Evolutionary conservation across 208 protist species (phyloP), one percentile per base, ranked within the genome.

Genomic region (Leishmania tropica): DNA sequence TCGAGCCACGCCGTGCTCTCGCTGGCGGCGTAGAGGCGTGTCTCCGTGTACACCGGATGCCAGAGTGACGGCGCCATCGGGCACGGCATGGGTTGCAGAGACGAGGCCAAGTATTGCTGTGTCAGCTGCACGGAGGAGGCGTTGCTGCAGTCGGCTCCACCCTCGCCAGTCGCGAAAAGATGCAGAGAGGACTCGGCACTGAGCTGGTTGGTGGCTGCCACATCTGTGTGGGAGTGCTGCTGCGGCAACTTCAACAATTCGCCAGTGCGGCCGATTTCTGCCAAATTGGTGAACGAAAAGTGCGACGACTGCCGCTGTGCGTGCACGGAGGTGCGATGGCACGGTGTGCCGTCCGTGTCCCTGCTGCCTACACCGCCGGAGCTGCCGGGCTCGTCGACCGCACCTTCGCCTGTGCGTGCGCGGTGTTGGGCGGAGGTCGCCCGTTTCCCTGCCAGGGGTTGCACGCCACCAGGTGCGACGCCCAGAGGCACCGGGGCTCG

Each of bases 1-100:
- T 85, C 81, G 47, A 77, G 53, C 81, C 81, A 85, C 48, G 75
- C 70, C 24, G 76, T 85, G 60, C 54, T 85, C 71, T 78, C 81
- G 51, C 81, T 85, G 5, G 76, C 37, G 37, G 81, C 48, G 76
- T 81, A 81, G 76, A 70, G 76, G 71, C 72, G 76, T 31, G 81
- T 62, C 21, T 60, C 47, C 24, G 62, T 37, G 70, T 81, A 75
- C 15, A 45, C 56, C 76, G 51, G 78, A 37, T 47, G 75, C 1
- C 80, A 62, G 13, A 75, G 54, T 47, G 80, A 68, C 65, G 4
- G 65, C 7, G 28, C 8, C 19, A 7, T n/a, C 19, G 28, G n/a
- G 28, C 45, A 13, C 8, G 45, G 8, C 6, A 48, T 11, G 45
- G 8, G 45, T 48, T 28, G 28, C 24, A n/a, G n/a, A 67, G 62